Conservation (phyloP, 1,284 basidiomycete genomes). For the Ustilago vetiveriae region DNA sequence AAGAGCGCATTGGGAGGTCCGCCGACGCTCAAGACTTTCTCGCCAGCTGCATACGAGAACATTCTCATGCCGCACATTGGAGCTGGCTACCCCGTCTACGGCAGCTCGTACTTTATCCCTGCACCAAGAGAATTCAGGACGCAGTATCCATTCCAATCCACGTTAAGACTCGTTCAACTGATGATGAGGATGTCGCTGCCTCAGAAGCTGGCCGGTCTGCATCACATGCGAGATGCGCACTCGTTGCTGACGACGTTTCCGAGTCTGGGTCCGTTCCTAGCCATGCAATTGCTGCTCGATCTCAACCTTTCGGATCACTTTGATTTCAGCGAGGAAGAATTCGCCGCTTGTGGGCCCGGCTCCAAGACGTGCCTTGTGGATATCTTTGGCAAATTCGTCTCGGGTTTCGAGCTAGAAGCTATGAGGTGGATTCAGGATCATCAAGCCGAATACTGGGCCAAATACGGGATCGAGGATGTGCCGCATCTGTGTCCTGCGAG, state of each 20-base stretch:
- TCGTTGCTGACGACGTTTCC: slow-evolving; percentile 73
- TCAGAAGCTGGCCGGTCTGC: slow-evolving; percentile 68
- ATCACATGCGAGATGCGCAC: slow-evolving; percentile 72
- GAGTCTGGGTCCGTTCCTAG: slow-evolving; percentile 73
- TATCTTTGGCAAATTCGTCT: slow-evolving; percentile 70
- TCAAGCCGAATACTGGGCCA: slow-evolving; percentile 72
- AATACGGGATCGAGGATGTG: slow-evolving; percentile 30
- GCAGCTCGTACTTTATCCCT: slow-evolving; percentile 75
- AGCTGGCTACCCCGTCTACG: slow-evolving; percentile 71
- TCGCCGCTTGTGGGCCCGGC: slow-evolving; percentile 74
- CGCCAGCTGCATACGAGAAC: slow-evolving; percentile 70
- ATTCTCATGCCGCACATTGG: slow-evolving; percentile 70
- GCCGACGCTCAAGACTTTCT: slow-evolving; percentile 72
- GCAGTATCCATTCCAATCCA: slow-evolving; percentile 72
- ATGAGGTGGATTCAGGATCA: slow-evolving; percentile 73
- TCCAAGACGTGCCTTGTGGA: slow-evolving; percentile 72
- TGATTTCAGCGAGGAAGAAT: slow-evolving; percentile 74
- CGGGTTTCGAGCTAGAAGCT: slow-evolving; percentile 70
- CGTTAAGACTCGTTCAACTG: slow-evolving; percentile 71
- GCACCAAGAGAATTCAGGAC: slow-evolving; percentile 71
- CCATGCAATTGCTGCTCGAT: slow-evolving; percentile 70
- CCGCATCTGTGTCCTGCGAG: slow-evolving; percentile 39
- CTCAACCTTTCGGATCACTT: slow-evolving; percentile 70
- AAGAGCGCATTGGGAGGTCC: slow-evolving; percentile 69
- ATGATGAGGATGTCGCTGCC: slow-evolving; percentile 72